Conservation (phyloP, 805 yeast species). For the Ogataea parapolymorpha region DNA sequence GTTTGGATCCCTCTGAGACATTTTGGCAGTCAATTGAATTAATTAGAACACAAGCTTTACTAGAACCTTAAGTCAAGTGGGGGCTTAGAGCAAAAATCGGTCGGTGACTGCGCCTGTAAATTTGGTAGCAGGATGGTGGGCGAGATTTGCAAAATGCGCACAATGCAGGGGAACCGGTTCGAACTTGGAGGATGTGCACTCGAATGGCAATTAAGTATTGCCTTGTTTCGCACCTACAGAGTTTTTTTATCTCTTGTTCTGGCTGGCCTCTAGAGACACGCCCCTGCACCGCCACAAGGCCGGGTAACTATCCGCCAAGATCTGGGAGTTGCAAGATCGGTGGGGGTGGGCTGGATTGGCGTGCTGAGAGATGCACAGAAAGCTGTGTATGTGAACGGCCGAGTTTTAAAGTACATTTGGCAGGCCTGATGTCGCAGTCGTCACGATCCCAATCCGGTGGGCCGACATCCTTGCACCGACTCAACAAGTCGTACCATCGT, state of each 20-base stretch:
- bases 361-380: too few species aligned
- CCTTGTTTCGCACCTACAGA: constrained; percentile 9
- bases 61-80: not conserved
- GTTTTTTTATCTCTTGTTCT: constrained; percentile 9
- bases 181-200: not conserved
- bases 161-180: not conserved
- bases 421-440: too few species aligned
- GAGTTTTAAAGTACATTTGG: too few species aligned
- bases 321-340: not conserved
- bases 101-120: not conserved
- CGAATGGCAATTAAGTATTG: constrained; percentile 4
- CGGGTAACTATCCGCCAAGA: constrained; percentile 2
- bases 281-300: constrained; percentile 7
- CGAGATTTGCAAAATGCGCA: not conserved
- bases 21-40: constrained; percentile 3
- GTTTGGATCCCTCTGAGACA: constrained; percentile 5
- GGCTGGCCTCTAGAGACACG: constrained; percentile 3
- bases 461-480: constrained; percentile 10
- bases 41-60: not conserved
- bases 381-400: not conserved
- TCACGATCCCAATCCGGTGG: not conserved
- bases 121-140: not conserved
- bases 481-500: constrained; percentile 7
- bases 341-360: too few species aligned
- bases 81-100: not conserved